phyloP scores from a whole-genome alignment of 2,329 filamentous ascomycete genomes.

The Penicillium decumbens region DNA sequence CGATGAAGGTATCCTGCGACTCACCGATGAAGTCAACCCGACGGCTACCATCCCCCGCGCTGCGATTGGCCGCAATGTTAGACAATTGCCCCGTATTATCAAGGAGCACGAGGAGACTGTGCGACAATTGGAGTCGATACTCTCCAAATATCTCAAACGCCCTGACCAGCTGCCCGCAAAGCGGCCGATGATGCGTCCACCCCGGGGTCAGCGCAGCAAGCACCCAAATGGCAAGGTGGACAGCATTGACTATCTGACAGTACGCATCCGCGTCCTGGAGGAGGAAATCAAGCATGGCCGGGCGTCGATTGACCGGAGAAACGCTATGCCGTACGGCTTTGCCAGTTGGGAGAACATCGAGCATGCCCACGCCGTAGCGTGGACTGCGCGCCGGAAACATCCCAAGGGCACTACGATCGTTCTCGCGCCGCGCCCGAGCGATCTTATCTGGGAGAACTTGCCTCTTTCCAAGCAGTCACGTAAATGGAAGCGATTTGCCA shows the following conservation, averaged over 20 bases:
- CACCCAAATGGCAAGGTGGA: constrained; percentile 72
- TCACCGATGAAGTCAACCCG: constrained; percentile 75
- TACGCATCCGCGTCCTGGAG: constrained; percentile 78
- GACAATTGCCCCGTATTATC: constrained; percentile 79
- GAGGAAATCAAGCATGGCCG: constrained; percentile 78
- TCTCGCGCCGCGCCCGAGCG: constrained; percentile 79
- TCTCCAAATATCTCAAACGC: constrained; percentile 88
- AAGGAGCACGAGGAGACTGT: constrained; percentile 77
- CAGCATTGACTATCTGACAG: constrained; percentile 87
- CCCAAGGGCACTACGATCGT: constrained; percentile 71
- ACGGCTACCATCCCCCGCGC: constrained; percentile 73
- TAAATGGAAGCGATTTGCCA: constrained; percentile 68
- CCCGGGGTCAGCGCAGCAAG: constrained; percentile 70
- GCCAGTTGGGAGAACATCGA: constrained; percentile 86
- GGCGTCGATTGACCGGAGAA: constrained; percentile 74
- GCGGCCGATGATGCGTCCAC: constrained; percentile 73
- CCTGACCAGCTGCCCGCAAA: constrained; percentile 71
- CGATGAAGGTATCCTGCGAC: constrained; percentile 79
- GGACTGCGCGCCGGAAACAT: constrained; percentile 72
- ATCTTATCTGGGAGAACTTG: constrained; percentile 96
- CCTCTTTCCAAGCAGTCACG: constrained; percentile 64
- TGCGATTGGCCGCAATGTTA: constrained; percentile 85
- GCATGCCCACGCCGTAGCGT: constrained; percentile 84
- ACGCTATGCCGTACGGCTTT: constrained; percentile 88
- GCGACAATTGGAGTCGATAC: constrained; percentile 71